Evolutionary conservation across 805 yeast genomes (phyloP), one percentile per base, ranked within the genome.

Genomic region (Nakazawaea wyomingensis): DNA sequence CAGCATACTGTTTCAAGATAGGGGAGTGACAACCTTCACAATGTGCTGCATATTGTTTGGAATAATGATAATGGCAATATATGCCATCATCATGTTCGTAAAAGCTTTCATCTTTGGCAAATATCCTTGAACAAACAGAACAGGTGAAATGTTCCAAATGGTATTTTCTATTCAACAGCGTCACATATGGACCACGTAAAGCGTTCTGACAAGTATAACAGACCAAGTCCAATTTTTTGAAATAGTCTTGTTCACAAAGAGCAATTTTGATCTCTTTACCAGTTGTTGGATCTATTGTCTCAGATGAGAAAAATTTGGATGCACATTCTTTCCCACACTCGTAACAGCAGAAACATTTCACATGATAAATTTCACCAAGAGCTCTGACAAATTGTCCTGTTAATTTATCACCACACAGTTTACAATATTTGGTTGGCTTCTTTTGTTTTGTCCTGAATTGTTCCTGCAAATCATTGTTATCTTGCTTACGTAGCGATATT

Each of bases 131-230:
- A 59, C 99, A 93, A 26, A 87, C 78, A 6, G 84, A 80, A 65
- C 99, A 95, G 44, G 87, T 85, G 63, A 95, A 93, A 63, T 93
- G 99, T 52, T 93, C 96, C 41, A 91, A 82, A 56, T 93, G 98
- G 60, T 88, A 93, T 56, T 91, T 85, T 52, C 82, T 79, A 10
- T 95, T 96, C 54, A 90, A 75, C 0, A 97, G 97, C 1, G 96
- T 90, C 46, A 90, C 89, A 63, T 91, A 91, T 1, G 96, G 85
- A 0, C 97, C 97, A 53, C 96, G 67, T 39, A 95, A 69, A 4
- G 96, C 96, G 20, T 74, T 76, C 50, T 86, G 78, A 65, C 99
- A 93, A 14, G 80, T 85, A 55, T 73, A 76, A 57, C 99, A 93
- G n/a, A 93, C 76, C 40, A 93, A 71, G 45, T 86, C 85, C 44